Evolutionary conservation across 208 protist species (phyloP), one percentile per base, ranked within the genome.

Genomic region (Tetramitus jugosus): DNA sequence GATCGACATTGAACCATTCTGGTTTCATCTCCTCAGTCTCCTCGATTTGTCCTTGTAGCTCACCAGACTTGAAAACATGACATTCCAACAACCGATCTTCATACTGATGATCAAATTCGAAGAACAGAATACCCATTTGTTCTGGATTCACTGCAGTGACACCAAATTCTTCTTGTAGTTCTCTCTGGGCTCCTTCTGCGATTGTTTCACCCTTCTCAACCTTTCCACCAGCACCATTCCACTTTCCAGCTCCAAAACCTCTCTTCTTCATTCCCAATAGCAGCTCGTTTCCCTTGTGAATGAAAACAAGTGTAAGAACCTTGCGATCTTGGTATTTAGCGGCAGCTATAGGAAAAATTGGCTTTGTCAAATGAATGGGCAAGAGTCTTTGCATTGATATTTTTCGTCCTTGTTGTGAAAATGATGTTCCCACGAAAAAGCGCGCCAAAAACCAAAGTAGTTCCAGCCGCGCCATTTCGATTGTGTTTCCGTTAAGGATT

Each of bases 151-250:
- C 31, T 1, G 62, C 68, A 29, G 3, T 3, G 23, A 84, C 10
- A 20, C 81, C 81, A 35, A 8, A 26, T 78, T 84, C 82, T 69
- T 84, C 82, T 20, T 35, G 8, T 43, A 84, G 52, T 60, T 84
- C 82, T 37, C 82, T 6, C 2, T 42, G 1, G 8, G 82, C 78
- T 13, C 31, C 80, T 33, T 46, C 42, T 37, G 8, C 13, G 17
- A 84, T 81, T 31, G 82, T 56, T 42, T 76, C 8, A n/a, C 52
- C 8, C 14, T 42, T 26, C 45, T 84, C 82, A 2, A 84, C 75
- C 52, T 84, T 84, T 33, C 82, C 82, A 43, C 82, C 82, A 52
- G 85, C 85, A 23, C 81, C 82, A 62, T 84, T 84, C 76, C 76
- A 84, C 42, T 69, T 74, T 6, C 40, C 64, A 13, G 4, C n/a